Conservation (phyloP, 2,329 filamentous ascomycete species). For the Exserohilum rostratum region DNA sequence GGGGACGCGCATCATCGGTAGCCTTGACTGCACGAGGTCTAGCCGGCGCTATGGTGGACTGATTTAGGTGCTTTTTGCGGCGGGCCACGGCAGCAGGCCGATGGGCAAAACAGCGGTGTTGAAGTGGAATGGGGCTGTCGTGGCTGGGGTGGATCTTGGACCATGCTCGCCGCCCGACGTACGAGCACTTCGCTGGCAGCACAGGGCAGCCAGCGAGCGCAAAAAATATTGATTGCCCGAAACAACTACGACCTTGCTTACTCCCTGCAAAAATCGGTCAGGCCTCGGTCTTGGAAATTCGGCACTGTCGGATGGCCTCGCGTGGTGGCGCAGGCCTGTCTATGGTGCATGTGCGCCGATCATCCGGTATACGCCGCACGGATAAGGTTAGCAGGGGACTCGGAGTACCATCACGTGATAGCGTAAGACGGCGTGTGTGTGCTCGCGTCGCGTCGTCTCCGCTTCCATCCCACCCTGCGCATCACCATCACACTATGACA, state of each 20-base stretch:
- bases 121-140: slow-evolving; percentile 25
- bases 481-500: slow-evolving; percentile 37
- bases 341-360: slow-evolving; percentile 29
- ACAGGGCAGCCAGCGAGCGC: slow-evolving; percentile 7
- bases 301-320: slow-evolving; percentile 36
- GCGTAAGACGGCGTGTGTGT: slow-evolving; percentile 12
- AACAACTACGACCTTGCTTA: slow-evolving; percentile 31
- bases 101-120: slow-evolving; percentile 29
- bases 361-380: slow-evolving; percentile 15
- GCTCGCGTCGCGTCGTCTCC: slow-evolving; percentile 23
- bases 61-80: slow-evolving; percentile 16
- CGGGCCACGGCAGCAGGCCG: slow-evolving; percentile 15
- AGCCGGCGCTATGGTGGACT: slow-evolving; percentile 7
- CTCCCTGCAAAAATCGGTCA: slow-evolving; percentile 18
- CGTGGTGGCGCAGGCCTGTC: slow-evolving; percentile 21
- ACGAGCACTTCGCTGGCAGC: slow-evolving; percentile 20
- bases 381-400: slow-evolving; percentile 1
- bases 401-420: slow-evolving; percentile 4
- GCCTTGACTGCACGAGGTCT: slow-evolving; percentile 11
- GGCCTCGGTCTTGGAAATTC: slow-evolving; percentile 25
- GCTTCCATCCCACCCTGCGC: slow-evolving; percentile 12
- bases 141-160: slow-evolving; percentile 23
- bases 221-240: slow-evolving; percentile 10
- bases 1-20: slow-evolving; percentile 28
- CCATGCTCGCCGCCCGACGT: slow-evolving; percentile 17